Evolutionary conservation across 805 yeast species (phyloP).

Genomic region (Kuraishia ogatae): DNA sequence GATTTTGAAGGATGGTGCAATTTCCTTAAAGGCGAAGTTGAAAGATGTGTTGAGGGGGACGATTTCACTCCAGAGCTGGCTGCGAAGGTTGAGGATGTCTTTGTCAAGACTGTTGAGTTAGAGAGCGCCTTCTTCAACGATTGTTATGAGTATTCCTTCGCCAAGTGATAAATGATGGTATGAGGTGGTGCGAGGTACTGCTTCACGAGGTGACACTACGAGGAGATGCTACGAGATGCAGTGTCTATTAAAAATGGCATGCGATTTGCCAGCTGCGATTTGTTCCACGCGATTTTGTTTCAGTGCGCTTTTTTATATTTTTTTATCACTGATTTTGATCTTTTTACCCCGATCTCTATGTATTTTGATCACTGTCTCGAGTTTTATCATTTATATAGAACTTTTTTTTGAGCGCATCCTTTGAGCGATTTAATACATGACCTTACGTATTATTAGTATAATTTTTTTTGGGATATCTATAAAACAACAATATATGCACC

Average conservation of each 20-base stretch:
- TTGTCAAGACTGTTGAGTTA: slow-evolving; percentile 25
- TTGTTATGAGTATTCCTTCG: slow-evolving; percentile 24
- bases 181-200: too few relatives aligned
- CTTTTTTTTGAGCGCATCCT: background rate
- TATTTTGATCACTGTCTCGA: too few relatives aligned
- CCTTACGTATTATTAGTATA: too few relatives aligned
- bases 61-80: slow-evolving; percentile 17
- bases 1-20: slow-evolving; percentile 39
- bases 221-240: too few relatives aligned
- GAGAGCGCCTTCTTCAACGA: slow-evolving; percentile 39
- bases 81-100: slow-evolving; percentile 22
- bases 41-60: slow-evolving; percentile 12
- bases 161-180: background rate
- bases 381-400: too few relatives aligned
- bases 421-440: background rate
- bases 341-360: too few relatives aligned
- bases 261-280: background rate
- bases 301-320: background rate
- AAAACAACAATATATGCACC: too few relatives aligned
- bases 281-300: background rate
- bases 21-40: slow-evolving; percentile 34
- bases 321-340: too few relatives aligned
- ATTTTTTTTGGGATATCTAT: background rate
- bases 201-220: too few relatives aligned
- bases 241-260: too few relatives aligned